Base-by-base conservation (phyloP, 306 rosid genomes). In the Quercus rubra region DNA sequence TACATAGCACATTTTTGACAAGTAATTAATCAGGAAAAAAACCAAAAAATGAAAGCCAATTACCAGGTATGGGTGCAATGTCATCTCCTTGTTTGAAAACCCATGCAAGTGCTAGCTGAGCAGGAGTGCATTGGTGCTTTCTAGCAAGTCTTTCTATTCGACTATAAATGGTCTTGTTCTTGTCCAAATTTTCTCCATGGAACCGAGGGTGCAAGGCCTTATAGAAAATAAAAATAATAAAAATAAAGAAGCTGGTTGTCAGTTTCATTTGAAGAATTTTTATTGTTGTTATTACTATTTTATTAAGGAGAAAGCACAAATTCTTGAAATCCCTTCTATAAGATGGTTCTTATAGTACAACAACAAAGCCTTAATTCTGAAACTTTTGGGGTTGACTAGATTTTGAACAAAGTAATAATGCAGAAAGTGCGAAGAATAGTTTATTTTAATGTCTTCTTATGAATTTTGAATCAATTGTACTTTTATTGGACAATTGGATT, bases 21-120 rank as follows among this genome's bases (percentile, higher is more conserved):
- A 20, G 12, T 21, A 61, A 27, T 61, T 13, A 61, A 25, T 61
- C 18, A 23, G 35, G 35, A 25, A 18, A 46, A 46, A 11, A 46
- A 46, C 4, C 4, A 13, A 5, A 23, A 61, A 25, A 30, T 61
- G 18, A 61, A 25, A 61, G 3, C 33, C 4, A 77, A 52, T 81
- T 41, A 81, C 89, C 87, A 3, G 92, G 92, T 18, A 86, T 88
- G 23, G 92, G 92, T 12, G 82, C 88, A 57, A 84, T 80, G 73
- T 82, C 90, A 31, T 84, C 79, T 25, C 88, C 92, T 80, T 79
- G 90, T 17, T 71, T 71, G 20, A 86, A 83, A 76, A 88, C 79
- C 92, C 92, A 84, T 49, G 90, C 83, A 31, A 88, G 70, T n/a
- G 90, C 80, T 66, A 88, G 85, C 33, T 84, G 88, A 77, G 84